Evolutionary conservation across 495 filamentous ascomycete genomes (phyloP), one percentile per base, ranked within the genome.

Genomic region (Eremomyces bilateralis): DNA sequence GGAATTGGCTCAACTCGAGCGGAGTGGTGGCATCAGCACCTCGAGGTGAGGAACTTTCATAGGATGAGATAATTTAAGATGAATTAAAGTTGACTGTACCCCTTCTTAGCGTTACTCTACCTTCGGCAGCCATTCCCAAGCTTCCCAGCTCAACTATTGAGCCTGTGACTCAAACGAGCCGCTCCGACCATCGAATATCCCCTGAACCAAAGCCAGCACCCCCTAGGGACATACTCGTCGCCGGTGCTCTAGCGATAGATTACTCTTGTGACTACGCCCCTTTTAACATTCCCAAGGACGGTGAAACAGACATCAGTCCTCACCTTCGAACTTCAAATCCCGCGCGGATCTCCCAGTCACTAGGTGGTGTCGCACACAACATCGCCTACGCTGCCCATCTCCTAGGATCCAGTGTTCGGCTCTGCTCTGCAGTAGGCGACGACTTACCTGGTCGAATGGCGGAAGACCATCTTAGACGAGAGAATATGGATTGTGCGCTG

Each of bases 361-460:
- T 94, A 17, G 88, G 88, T 5, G 88, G 88, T n/a, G 88, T 95
- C 1, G 88, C 76, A n/a, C 71, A 78, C 49, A 97, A 97, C 46
- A 74, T 94, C 20, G 80, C 88, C 2, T 63, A 76, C 31, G 82
- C 85, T 3, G 66, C 76, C 4, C 74, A 78, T 46, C 60, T 64
- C 20, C 45, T 74, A 3, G 67, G 67, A 15, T 58, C 60, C 35
- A 54, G 60, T 10, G 57, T 71, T 15, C 61, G 67, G 5, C 71
- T 93, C 21, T 82, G 73, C 56, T 84, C 74, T 44, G 64, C 73
- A 30, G 65, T 90, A 24, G 80, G 67, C 16, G 64, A 80, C 42
- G 83, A 93, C 49, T 49, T 80, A 36, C 70, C 75, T 24, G 88
- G 88, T 17, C 62, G 65, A 20, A 71, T 73, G 13, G 69, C 80